Evolutionary conservation across 1,139 yeast genomes (phyloP).

Genomic region (Taphrina populina): DNA sequence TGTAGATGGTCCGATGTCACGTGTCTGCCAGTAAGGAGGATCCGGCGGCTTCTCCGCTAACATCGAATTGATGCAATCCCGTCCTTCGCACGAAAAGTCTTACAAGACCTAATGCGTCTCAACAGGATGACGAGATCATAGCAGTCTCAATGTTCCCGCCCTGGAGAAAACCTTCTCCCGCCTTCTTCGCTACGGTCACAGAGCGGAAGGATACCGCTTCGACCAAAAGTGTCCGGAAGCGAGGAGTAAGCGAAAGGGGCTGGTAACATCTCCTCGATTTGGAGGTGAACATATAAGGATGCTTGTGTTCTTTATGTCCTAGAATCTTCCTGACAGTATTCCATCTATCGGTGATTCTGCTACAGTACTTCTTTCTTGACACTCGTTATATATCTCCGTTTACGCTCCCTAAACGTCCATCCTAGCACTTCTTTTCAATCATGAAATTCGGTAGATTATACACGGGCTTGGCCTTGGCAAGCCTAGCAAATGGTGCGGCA

Average conservation of each 20-base stretch:
- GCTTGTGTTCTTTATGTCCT: not conserved
- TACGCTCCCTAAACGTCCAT: not conserved
- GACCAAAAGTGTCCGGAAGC: conserved; percentile 10
- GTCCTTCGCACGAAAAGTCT: no score
- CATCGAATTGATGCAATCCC: no score
- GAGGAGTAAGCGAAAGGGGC: conserved; percentile 20
- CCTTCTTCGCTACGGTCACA: no score
- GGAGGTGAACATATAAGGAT: conserved; percentile 1
- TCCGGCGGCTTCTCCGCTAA: no score
- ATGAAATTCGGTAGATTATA: conserved; percentile 6
- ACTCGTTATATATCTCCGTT: not conserved
- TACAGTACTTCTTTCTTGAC: no score
- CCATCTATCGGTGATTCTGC: not conserved
- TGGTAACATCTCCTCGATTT: conserved; percentile 11
- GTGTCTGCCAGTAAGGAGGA: no score
- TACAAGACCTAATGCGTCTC: no score
- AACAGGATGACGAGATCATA: no score
- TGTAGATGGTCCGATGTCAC: no score
- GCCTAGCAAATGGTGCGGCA: conserved; percentile 6
- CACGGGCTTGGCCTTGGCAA: conserved; percentile 9
- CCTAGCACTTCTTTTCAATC: not conserved
- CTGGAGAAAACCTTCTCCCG: no score
- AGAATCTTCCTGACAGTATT: not conserved
- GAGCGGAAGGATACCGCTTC: no score
- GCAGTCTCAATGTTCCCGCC: no score